Percentiles rank a stretch among this genome's conserved stretches.
These are phyloP conservation scores for Russula griseocarnosa DNA, from an alignment of 768 basidiomycete species.

Conservation along the genomic window DNA sequence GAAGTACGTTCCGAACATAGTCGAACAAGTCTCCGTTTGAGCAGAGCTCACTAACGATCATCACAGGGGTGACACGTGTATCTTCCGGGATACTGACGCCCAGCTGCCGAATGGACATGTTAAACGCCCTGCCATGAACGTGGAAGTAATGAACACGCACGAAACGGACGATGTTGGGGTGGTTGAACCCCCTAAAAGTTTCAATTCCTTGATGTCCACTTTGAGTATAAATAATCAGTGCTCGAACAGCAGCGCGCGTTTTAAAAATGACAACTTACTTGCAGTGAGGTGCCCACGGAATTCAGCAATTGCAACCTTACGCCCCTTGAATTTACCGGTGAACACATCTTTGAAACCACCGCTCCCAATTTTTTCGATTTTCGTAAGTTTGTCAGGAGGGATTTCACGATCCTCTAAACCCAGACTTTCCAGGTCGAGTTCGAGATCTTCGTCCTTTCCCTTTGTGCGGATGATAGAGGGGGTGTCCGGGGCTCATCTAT, in stretches of 20 bases:
- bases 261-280: conserved; percentile 52
- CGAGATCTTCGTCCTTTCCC: conserved; percentile 51
- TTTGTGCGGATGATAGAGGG: conserved; percentile 45
- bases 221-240: conserved; percentile 8
- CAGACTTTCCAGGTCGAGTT: conserved; percentile 89
- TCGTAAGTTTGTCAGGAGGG: conserved; percentile 80
- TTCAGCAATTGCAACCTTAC: conserved; percentile 93
- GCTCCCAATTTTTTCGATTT: conserved; percentile 96
- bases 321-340: conserved; percentile 82
- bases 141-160: conserved; percentile 48
- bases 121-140: conserved; percentile 5
- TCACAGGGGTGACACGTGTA: conserved; percentile 86
- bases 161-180: conserved; percentile 96
- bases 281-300: conserved; percentile 92
- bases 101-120: conserved; percentile 47
- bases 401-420: conserved; percentile 96
- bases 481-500: conserved; percentile 62
- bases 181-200: conserved; percentile 91
- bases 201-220: conserved; percentile 99
- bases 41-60: conserved; percentile 98
- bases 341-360: conserved; percentile 99
- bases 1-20: conserved; percentile 78
- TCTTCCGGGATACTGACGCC: conserved; percentile 98
- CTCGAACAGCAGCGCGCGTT: background rate
- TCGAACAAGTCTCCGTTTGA: conserved; percentile 99